Evolutionary conservation across 2,329 filamentous ascomycete species (phyloP).

Genomic region (Cercospora canescens): DNA sequence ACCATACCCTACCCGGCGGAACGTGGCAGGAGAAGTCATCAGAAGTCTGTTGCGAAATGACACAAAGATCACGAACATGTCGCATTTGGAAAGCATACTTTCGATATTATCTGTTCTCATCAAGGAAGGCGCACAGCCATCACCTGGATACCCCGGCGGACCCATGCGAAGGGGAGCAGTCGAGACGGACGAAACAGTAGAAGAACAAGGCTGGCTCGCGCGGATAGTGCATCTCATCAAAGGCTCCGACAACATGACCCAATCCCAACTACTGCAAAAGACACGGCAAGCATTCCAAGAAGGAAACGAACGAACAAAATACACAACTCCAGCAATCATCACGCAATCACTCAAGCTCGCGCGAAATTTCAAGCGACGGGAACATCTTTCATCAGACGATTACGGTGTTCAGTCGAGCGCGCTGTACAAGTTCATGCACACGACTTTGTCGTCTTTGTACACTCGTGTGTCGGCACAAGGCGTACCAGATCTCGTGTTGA

Average conservation of each 20-base stretch:
- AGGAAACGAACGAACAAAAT: constrained; percentile 92
- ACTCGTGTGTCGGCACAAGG: constrained; percentile 71
- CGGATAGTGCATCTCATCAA: constrained; percentile 86
- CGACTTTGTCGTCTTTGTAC: constrained; percentile 81
- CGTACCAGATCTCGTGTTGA: constrained; percentile 82
- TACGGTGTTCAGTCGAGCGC: constrained; percentile 74
- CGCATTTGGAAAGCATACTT: constrained; percentile 84
- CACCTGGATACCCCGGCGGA: constrained; percentile 80
- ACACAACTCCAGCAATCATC: constrained; percentile 89
- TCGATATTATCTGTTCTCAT: constrained; percentile 89
- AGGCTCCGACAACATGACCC: constrained; percentile 83
- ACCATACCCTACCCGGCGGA: constrained; percentile 86
- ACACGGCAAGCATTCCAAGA: constrained; percentile 83
- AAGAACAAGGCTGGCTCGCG: constrained; percentile 97
- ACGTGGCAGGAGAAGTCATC: constrained; percentile 86
- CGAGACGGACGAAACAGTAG: constrained; percentile 96
- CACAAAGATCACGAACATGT: constrained; percentile 72
- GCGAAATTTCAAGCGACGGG: constrained; percentile 81
- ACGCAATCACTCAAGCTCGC: constrained; percentile 89
- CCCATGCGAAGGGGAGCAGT: constrained; percentile 69
- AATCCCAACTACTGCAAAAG: constrained; percentile 85
- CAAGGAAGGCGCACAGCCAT: constrained; percentile 80
- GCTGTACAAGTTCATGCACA: constrained; percentile 94
- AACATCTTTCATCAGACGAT: constrained; percentile 79
- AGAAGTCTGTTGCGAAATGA: constrained; percentile 79